Evolutionary conservation across 1,139 yeast species (phyloP), one percentile per base, ranked within the genome.

Genomic region (Saccharomyces uvarum): DNA sequence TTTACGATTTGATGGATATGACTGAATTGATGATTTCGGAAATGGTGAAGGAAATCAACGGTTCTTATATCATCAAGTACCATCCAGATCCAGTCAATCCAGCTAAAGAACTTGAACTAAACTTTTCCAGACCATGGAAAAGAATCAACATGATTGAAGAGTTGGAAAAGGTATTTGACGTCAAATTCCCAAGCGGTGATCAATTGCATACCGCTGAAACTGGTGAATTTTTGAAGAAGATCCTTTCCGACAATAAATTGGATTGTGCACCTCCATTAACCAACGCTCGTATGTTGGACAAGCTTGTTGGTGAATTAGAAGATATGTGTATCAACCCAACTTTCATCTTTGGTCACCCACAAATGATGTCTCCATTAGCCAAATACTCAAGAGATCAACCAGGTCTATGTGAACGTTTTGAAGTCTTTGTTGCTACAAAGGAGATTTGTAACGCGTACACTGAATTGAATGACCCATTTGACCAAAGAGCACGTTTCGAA

Each of bases 301-400:
- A 88, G 80, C 83, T 93, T 63, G 97, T 93, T 65, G 98, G 99
- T 68, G 98, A 89, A 72, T 74, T 86, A 57, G 99, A 93, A 78
- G 97, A 91, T 69, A 79, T 83, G 54, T 88, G 96, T 70, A 88
- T 91, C 74, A 93, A 89, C 80, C 99, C 99, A 67, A 93, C 99
- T 50, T 93, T 93, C 75, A 88, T 93, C 75, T 91, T 89, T 69
- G 99, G 99, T 63, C 99, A 93, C 75, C 99, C 99, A 59, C 97
- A 93, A 78, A 89, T 93, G 95, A 93, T 93, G 99, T 93, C 98
- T 59, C 99, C 99, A 62, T 81, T 93, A 75, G 99, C 99, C 71
- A 93, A 93, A 79, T 88, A 88, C 77, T 90, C 93, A 73, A 86
- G 99, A 75, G 80, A 84, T 55, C 80, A 81, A 63, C 95, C 96